Base-by-base conservation (phyloP, 2,329 filamentous ascomycete genomes). In the Bretziella fagacearum region DNA sequence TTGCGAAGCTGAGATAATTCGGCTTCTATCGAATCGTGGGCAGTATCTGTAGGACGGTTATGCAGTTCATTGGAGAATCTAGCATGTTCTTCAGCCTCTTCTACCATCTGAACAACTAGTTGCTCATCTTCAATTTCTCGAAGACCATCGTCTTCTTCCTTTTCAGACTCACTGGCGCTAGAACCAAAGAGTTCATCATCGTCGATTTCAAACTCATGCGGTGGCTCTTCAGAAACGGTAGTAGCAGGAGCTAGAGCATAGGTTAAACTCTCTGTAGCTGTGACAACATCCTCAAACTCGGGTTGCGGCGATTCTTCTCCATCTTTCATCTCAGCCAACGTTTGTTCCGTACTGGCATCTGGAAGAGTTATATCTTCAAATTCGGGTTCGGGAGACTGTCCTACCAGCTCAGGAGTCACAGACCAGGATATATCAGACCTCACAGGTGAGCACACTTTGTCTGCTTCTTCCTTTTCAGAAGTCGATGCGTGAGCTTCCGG, bases 51-150 rank as follows among this genome's bases (percentile, higher is more conserved):
- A 0, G 80, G 71, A 53, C 81, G 81, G 56, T 83, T 74, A 60
- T 93, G 94, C 8, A 98, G 70, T 40, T 82, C 78, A 53, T 83
- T 87, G 1, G 87, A 85, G 58, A 98, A 98, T 4, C 89, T 79
- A 3, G 84, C 86, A 57, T 98, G 89, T 56, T 95, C 91, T 63
- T 94, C 84, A 1, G 83, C 84, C 68, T 98, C 93, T 22, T 81
- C 76, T 0, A 85, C 87, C 55, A 98, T 77, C 54, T 89, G 85
- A 5, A 74, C 76, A 48, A 96, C 72, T 5, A 98, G 70, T 55
- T 94, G 86, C 58, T 87, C 87, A 52, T 96, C 89, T 61, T 94
- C 91, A 0, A 85, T 82, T 53, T 96, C 89, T 27, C 83, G 91
- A 55, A 81, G 79, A 17, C 79, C 74, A 43, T 79, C 75, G 52